Evolutionary conservation across 306 rosid genomes (phyloP), one percentile per base, ranked within the genome.

Genomic region (Trifolium fragiferum): DNA sequence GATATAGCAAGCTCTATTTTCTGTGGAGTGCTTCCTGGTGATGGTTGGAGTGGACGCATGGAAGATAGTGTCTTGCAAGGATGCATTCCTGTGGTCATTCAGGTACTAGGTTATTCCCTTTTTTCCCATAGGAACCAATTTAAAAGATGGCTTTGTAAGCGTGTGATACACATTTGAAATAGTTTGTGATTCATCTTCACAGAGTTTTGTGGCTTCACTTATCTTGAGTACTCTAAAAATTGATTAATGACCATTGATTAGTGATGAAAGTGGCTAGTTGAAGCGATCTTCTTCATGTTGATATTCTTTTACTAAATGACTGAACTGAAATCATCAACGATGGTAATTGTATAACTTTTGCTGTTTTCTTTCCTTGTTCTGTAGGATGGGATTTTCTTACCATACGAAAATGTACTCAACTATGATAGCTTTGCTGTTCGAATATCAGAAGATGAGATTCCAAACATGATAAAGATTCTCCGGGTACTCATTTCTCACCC

Each of bases 11-110:
- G 80, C 75, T 90, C 96, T 76, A 77, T 85, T 79, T 90, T 93
- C 88, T 93, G 96, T 0, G 96, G 98, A 43, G 95, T 90, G 62
- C 85, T 93, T 77, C 95, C 95, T 0, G 96, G 96, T 32, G 98
- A 93, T 81, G 98, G 96, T 69, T 93, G 98, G 98, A 93, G 98
- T 62, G 98, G 96, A 35, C 96, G 92, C 46, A 84, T 93, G 96
- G 96, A 93, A 81, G 98, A 93, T 65, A 89, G 95, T 81, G 80
- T 93, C 76, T 82, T 93, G 86, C 91, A 93, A 80, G 98, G 98
- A 35, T 93, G 98, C 90, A 87, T 93, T 75, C 98, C 98, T 11
- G 95, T 93, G 50, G 78, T 89, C 81, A 83, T 93, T 87, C 98
- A 93, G 96, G 96, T 93, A 82, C 7, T 50, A 21, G 21, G 20